Evolutionary conservation across 2,329 filamentous ascomycete genomes (phyloP).

Genomic region (Tolypocladium paradoxum): DNA sequence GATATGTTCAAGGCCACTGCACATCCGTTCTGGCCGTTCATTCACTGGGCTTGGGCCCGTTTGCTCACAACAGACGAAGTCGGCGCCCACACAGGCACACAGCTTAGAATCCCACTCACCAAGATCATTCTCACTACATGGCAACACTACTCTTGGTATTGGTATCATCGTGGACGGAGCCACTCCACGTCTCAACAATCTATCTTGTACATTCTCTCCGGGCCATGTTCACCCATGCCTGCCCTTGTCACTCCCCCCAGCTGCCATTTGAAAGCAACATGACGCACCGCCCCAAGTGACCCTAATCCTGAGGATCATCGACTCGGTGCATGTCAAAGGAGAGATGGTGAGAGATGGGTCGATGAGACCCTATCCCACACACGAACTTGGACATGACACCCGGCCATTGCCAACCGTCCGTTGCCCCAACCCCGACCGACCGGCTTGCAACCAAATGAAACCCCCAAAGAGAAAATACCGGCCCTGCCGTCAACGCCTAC

Average conservation of each 20-base stretch:
- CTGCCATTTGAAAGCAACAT: not conserved
- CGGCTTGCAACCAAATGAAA: not conserved
- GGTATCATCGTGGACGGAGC: not conserved
- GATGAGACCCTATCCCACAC: not conserved
- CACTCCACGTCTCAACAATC: not conserved
- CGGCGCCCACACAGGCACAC: not conserved
- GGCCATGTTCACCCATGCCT: not conserved
- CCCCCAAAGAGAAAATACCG: not conserved
- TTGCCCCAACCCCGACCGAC: too few relatives aligned
- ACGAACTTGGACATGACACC: not conserved
- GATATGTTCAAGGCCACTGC: too few relatives aligned
- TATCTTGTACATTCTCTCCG: not conserved
- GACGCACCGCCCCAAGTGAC: not conserved
- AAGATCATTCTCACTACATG: not conserved
- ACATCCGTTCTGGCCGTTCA: too few relatives aligned
- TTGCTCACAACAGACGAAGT: not conserved
- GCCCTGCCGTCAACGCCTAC: slow-evolving; percentile 1
- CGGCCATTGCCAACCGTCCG: not conserved
- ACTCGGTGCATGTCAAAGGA: not conserved
- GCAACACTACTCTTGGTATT: not conserved
- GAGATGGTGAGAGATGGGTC: not conserved
- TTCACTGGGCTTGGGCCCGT: not conserved
- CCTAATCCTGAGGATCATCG: slow-evolving; percentile 1
- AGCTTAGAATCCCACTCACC: not conserved
- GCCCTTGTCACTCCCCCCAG: not conserved